Conservation (phyloP, 495 filamentous ascomycete species). For the Stereocaulon alpinum region DNA sequence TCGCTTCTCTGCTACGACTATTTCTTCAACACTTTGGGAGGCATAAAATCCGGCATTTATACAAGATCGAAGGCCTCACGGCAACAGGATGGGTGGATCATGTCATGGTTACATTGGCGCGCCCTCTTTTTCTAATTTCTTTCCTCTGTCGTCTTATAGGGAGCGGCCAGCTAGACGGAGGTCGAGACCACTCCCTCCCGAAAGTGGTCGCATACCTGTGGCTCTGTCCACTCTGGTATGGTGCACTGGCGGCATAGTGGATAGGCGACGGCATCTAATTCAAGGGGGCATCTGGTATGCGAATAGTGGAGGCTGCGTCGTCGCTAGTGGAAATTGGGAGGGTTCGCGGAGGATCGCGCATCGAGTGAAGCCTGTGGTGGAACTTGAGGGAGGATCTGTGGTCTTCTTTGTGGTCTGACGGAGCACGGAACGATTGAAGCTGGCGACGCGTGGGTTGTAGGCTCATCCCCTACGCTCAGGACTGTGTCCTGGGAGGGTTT, state of each 20-base stretch:
- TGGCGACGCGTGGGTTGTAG: conserved; percentile 29
- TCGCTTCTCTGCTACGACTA: conserved; percentile 32
- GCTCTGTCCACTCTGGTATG: conserved; percentile 33
- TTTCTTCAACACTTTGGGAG: conserved; percentile 27
- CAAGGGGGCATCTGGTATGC: conserved; percentile 37
- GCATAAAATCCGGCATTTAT: conserved; percentile 35
- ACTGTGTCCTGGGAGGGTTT: conserved; percentile 36
- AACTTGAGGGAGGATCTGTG: conserved; percentile 27
- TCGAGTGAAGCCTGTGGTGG: conserved; percentile 34
- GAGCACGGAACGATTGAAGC: conserved; percentile 15
- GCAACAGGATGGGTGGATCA: conserved; percentile 47
- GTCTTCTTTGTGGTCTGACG: conserved; percentile 28
- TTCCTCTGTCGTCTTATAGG: conserved; percentile 33
- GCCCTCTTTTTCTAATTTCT: conserved; percentile 26
- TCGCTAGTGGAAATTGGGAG: conserved; percentile 13
- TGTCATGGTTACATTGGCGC: conserved; percentile 25
- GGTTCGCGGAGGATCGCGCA: conserved; percentile 18
- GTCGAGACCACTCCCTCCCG: conserved; percentile 21
- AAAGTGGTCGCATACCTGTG: conserved; percentile 19
- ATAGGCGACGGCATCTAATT: conserved; percentile 29
- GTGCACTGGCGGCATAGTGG: conserved; percentile 37
- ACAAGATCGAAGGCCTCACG: conserved; percentile 51
- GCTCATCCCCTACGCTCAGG: conserved; percentile 43
- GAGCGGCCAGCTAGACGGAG: conserved; percentile 21
- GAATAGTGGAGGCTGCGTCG: neutral